phyloP scores from a whole-genome alignment of 768 basidiomycete genomes.

The Solioccasus polychromus region DNA sequence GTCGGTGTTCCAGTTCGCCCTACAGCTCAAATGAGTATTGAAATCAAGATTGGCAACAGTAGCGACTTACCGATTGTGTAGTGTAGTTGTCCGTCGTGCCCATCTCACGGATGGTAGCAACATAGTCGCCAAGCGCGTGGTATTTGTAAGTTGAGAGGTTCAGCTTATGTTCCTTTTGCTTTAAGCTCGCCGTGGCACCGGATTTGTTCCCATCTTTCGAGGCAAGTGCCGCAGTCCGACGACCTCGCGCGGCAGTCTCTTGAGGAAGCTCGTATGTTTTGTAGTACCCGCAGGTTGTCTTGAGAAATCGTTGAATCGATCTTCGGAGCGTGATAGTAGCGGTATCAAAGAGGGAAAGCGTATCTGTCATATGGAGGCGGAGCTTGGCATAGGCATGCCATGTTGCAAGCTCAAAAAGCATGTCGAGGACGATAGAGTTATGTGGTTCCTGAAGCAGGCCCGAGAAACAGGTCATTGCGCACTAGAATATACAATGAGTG shows the following conservation, averaged over 20 bases:
- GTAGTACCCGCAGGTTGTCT: not conserved
- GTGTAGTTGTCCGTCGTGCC: not conserved
- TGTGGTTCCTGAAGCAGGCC: conserved; percentile 6
- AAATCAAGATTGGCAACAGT: not conserved
- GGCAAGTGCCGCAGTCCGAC: not conserved
- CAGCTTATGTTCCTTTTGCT: not conserved
- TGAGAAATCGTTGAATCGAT: not conserved
- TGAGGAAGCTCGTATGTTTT: not conserved
- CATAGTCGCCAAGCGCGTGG: not conserved
- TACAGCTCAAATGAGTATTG: not conserved
- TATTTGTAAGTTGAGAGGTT: not conserved
- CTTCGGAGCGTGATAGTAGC: not conserved
- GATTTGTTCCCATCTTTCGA: not conserved
- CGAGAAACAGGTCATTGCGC: not conserved
- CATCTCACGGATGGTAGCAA: not conserved
- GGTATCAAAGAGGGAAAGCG: not conserved
- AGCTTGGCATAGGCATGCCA: conserved; percentile 22
- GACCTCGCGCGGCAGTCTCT: not conserved
- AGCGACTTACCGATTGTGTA: not conserved
- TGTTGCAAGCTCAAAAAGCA: conserved; percentile 11
- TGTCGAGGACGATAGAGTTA: conserved; percentile 6
- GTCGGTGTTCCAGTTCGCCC: not conserved
- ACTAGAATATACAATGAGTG: not conserved
- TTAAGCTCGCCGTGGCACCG: not conserved
- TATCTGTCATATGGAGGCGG: not conserved